Conservation (phyloP, 345 rosid species). For the Boechera retrofracta region DNA sequence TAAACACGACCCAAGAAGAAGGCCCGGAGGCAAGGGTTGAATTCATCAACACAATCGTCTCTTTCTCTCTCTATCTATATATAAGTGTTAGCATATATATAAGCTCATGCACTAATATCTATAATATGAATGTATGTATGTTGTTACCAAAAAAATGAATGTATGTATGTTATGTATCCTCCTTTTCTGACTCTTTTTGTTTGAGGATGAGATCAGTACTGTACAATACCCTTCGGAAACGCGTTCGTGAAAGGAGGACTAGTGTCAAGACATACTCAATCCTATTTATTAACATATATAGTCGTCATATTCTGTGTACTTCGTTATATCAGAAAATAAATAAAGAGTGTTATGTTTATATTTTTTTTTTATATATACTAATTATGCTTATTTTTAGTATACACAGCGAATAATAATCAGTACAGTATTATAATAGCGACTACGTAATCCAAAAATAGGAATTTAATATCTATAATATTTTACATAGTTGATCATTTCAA, state of each 20-base stretch:
- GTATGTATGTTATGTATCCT: conserved; percentile 19
- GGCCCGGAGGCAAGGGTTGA: conserved; percentile 52
- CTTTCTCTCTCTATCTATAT: conserved; percentile 4
- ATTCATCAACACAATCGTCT: background rate
- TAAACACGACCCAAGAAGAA: conserved; percentile 67
- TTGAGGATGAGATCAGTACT: conserved; percentile 42
- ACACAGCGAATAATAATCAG: background rate
- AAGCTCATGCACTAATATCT: conserved; percentile 8
- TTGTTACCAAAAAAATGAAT: background rate
- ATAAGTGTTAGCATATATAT: background rate
- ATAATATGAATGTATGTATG: background rate
- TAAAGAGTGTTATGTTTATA: conserved; percentile 22
- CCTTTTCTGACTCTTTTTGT: conserved; percentile 39
- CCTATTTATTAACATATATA: conserved; percentile 15
- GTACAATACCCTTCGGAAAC: conserved; percentile 38
- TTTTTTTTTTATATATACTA: background rate
- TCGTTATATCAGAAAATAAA: conserved; percentile 17
- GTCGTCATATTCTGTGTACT: conserved; percentile 18
- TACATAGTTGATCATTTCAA: background rate
- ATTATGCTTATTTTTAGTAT: background rate
- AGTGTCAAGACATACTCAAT: conserved; percentile 18
- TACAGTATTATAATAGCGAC: background rate
- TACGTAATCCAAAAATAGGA: background rate
- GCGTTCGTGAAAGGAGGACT: conserved; percentile 32
- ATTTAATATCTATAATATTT: background rate